These are phyloP conservation scores for Amylostereum areolatum DNA, from an alignment of 1,284 basidiomycete genomes.

Conservation along the genomic window DNA sequence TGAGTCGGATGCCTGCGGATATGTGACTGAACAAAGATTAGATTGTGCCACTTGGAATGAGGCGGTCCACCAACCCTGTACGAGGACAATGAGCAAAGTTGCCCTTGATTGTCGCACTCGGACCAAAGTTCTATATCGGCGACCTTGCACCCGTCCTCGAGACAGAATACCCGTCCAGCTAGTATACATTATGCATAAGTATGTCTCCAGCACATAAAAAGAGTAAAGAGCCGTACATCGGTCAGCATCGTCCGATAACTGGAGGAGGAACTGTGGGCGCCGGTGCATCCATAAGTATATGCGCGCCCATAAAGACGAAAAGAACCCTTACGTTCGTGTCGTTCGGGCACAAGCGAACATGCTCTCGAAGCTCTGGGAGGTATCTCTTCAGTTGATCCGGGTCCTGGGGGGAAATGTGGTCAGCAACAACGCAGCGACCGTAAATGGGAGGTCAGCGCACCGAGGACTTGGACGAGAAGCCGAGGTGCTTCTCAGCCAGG, in stretches of 20 bases:
- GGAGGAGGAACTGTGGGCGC: neutral
- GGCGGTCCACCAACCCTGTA: constrained; percentile 33
- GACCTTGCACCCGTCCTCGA: constrained; percentile 36
- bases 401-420: neutral
- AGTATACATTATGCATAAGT: constrained; percentile 4
- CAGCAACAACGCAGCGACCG: neutral
- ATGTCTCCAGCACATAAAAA: constrained; percentile 6
- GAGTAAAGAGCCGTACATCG: neutral
- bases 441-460: neutral
- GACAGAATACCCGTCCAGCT: constrained; percentile 39
- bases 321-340: neutral
- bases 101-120: constrained; percentile 11
- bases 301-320: no score
- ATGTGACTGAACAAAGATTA: neutral
- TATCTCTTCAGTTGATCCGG: neutral
- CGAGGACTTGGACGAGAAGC: neutral
- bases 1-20: neutral
- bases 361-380: neutral
- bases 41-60: neutral
- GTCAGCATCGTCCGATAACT: neutral
- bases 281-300: neutral
- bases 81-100: constrained; percentile 34
- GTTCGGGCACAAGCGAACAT: neutral
- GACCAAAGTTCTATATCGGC: constrained; percentile 25
- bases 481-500: neutral